phyloP scores from a whole-genome alignment of 2,329 filamentous ascomycete genomes.

The Purpureocillium takamizusanense region DNA sequence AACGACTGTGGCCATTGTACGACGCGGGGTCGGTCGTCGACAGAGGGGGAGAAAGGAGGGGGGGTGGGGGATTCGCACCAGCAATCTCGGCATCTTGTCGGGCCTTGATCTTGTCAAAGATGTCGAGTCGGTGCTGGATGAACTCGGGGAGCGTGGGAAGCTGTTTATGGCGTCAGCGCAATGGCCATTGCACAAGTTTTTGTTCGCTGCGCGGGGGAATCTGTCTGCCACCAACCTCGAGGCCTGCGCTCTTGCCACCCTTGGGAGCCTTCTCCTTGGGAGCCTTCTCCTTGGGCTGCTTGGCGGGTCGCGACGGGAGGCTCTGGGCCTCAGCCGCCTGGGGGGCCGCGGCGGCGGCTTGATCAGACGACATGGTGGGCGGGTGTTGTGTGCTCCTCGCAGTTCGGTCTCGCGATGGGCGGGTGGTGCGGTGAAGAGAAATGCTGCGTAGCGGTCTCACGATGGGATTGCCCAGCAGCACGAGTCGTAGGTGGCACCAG shows the following conservation, averaged over 20 bases:
- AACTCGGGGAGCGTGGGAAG: constrained; percentile 56
- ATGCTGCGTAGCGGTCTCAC: too few species aligned
- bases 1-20: background rate
- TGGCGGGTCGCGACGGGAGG: constrained; percentile 25
- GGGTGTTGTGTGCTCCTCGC: background rate
- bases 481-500: too few species aligned
- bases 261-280: constrained; percentile 29
- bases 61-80: constrained; percentile 18
- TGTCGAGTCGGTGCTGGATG: constrained; percentile 71
- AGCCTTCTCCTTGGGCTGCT: constrained; percentile 26
- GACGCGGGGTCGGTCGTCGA: too few species aligned
- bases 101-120: constrained; percentile 85
- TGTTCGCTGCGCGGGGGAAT: too few species aligned
- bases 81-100: constrained; percentile 68
- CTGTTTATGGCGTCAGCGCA: constrained; percentile 16
- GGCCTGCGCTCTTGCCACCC: constrained; percentile 49
- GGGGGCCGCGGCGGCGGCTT: constrained; percentile 20
- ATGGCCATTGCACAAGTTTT: constrained; percentile 24
- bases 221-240: constrained; percentile 30
- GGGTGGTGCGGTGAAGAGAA: constrained; percentile 10
- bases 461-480: too few species aligned
- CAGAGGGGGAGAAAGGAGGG: too few species aligned
- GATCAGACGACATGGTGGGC: constrained; percentile 27
- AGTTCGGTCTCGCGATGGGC: too few species aligned
- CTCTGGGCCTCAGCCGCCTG: constrained; percentile 23